Conservation (phyloP, 805 yeast genomes). For the Yamadazyma nakazawae region DNA sequence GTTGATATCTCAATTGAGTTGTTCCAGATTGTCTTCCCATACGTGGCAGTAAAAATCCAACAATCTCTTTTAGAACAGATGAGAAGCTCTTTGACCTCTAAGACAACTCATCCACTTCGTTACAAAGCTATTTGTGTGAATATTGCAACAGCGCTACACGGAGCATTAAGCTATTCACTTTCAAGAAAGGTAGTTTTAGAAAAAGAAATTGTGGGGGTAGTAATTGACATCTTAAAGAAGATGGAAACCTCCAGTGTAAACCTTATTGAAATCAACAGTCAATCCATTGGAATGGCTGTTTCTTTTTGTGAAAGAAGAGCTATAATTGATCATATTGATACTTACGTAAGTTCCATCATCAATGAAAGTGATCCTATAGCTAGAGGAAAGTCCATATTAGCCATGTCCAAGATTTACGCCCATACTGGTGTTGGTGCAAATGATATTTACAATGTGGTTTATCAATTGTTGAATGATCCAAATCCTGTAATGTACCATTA, state of each 20-base stretch:
- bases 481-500: slow-evolving; percentile 81
- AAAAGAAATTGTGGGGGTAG: slow-evolving; percentile 36
- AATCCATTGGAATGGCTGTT: slow-evolving; percentile 52
- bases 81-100: slow-evolving; percentile 47
- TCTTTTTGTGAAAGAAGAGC: slow-evolving; percentile 18
- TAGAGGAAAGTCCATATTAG: slow-evolving; percentile 42
- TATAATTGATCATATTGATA: slow-evolving; percentile 23
- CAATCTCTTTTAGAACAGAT: slow-evolving; percentile 82
- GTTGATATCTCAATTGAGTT: slow-evolving; percentile 80
- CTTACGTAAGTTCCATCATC: slow-evolving; percentile 57
- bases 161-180: slow-evolving; percentile 29
- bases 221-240: slow-evolving; percentile 50
- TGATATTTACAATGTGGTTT: slow-evolving; percentile 52
- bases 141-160: slow-evolving; percentile 60
- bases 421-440: slow-evolving; percentile 26
- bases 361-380: slow-evolving; percentile 60
- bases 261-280: slow-evolving; percentile 49
- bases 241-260: slow-evolving; percentile 38
- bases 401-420: slow-evolving; percentile 29
- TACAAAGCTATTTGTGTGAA: slow-evolving; percentile 56
- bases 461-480: slow-evolving; percentile 68
- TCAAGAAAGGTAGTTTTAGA: slow-evolving; percentile 22
- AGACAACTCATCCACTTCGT: slow-evolving; percentile 31
- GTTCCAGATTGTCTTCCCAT: slow-evolving; percentile 67
- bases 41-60: slow-evolving; percentile 74